Evolutionary conservation across 305 asterid species (phyloP).

Genomic region (Andrographis paniculata): DNA sequence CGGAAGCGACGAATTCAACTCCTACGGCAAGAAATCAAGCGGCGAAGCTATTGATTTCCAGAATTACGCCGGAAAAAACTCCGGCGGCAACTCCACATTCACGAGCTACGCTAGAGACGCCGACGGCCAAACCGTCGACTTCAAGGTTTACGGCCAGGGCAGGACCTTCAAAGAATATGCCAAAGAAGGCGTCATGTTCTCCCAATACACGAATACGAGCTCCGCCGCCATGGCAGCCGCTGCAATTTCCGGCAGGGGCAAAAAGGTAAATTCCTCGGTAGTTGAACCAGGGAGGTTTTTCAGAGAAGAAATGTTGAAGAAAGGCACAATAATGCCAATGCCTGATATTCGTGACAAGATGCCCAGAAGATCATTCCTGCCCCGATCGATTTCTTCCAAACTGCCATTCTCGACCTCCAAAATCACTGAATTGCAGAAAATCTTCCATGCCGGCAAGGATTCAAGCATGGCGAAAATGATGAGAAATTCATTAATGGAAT

Average conservation of each 20-base stretch:
- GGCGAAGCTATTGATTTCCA: conserved; percentile 32
- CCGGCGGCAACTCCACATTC: conserved; percentile 65
- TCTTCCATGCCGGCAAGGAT: conserved; percentile 48
- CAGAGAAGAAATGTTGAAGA: conserved; percentile 51
- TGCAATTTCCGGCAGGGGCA: conserved; percentile 20
- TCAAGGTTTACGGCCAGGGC: conserved; percentile 52
- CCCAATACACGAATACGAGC: conserved; percentile 39
- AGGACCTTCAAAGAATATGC: conserved; percentile 56
- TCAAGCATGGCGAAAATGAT: conserved; percentile 43
- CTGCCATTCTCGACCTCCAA: conserved; percentile 66
- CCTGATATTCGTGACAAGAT: conserved; percentile 80
- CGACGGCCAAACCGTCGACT: conserved; percentile 22
- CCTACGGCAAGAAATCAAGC: conserved; percentile 52
- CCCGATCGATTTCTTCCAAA: conserved; percentile 57
- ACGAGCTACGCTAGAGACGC: conserved; percentile 46
- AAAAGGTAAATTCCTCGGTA: conserved; percentile 29
- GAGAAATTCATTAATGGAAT: conserved; percentile 36
- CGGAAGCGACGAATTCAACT: conserved; percentile 58
- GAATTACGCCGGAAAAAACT: conserved; percentile 61
- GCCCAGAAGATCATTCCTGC: conserved; percentile 87
- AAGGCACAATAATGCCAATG: conserved; percentile 57
- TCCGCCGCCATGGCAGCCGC: conserved; percentile 17
- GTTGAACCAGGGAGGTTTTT: conserved; percentile 81
- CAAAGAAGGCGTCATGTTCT: conserved; percentile 34
- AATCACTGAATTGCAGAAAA: conserved; percentile 28